Conservation (phyloP, 2,329 filamentous ascomycete species). For the Penicillium sp. region DNA sequence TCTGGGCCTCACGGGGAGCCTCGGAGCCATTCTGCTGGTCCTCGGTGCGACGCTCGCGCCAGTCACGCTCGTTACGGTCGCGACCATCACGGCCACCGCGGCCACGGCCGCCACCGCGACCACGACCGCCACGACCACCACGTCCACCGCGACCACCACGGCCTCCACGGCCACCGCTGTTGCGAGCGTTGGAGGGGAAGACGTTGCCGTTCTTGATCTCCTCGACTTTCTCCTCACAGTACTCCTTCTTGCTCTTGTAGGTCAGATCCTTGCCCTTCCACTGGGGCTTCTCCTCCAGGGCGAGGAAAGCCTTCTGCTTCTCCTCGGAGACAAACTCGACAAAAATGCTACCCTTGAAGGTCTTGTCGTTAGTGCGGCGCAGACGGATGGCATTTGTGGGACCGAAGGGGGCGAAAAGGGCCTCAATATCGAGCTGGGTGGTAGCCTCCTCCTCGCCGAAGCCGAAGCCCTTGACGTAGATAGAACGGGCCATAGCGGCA, state of each 20-base stretch:
- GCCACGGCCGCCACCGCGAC: conserved; percentile 46
- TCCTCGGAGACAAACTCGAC: conserved; percentile 86
- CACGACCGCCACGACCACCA: conserved; percentile 42
- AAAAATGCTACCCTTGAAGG: conserved; percentile 96
- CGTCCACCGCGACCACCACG: conserved; percentile 44
- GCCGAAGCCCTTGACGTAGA: conserved; percentile 95
- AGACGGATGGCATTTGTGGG: conserved; percentile 80
- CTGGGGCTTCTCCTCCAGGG: conserved; percentile 73
- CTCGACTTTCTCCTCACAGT: conserved; percentile 73
- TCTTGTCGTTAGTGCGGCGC: conserved; percentile 67
- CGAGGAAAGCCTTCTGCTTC: conserved; percentile 75
- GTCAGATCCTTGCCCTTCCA: conserved; percentile 78
- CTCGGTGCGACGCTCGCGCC: conserved; percentile 46
- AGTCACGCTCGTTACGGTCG: conserved; percentile 38
- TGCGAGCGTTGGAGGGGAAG: conserved; percentile 45
- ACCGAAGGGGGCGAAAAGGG: conserved; percentile 81
- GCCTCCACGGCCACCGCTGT: conserved; percentile 47
- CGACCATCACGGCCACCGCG: conserved; percentile 28
- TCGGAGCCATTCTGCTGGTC: conserved; percentile 46
- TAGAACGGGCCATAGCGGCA: conserved; percentile 68
- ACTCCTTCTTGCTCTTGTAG: conserved; percentile 85
- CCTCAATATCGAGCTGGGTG: conserved; percentile 91
- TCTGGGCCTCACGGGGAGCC: conserved; percentile 32
- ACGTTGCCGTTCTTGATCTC: conserved; percentile 71
- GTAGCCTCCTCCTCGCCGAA: conserved; percentile 65